These are phyloP conservation scores for Amorphotheca resinae DNA, from an alignment of 495 filamentous ascomycete genomes.

Conservation along the genomic window DNA sequence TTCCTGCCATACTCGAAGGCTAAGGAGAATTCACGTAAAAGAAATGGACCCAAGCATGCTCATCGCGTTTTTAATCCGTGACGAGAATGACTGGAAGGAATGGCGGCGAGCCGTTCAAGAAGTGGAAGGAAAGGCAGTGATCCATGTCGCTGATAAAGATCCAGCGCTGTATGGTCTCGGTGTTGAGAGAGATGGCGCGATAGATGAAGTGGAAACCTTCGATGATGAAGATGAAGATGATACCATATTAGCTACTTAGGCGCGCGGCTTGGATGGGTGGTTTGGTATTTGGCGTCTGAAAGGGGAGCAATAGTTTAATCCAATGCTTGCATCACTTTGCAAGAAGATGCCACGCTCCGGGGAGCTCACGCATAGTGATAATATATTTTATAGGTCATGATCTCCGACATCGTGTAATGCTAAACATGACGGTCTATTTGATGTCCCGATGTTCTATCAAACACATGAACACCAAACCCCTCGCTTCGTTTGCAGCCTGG, in stretches of 20 bases:
- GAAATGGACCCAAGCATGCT: conserved; percentile 99
- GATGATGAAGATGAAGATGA: conserved; percentile 40
- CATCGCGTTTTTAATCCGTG: conserved; percentile 81
- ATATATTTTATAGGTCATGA: too few species aligned
- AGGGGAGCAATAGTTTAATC: background rate
- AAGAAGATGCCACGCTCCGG: conserved; percentile 1
- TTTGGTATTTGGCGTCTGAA: background rate
- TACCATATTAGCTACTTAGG: conserved; percentile 10
- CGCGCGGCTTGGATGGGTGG: background rate
- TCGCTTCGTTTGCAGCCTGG: too few species aligned
- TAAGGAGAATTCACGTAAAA: conserved; percentile 68
- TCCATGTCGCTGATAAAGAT: conserved; percentile 64
- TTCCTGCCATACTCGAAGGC: conserved; percentile 74
- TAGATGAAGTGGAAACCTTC: conserved; percentile 83
- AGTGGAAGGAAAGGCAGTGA: conserved; percentile 67
- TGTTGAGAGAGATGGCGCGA: conserved; percentile 51
- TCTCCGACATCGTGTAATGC: too few species aligned
- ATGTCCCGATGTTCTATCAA: too few species aligned
- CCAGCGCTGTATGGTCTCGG: conserved; percentile 38
- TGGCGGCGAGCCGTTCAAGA: conserved; percentile 62
- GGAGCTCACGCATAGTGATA: too few species aligned
- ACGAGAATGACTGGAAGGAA: conserved; percentile 70
- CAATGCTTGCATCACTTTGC: background rate
- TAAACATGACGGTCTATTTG: too few species aligned
- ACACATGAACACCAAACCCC: too few species aligned